Percentiles rank a stretch among this genome's conserved stretches.
phyloP scores from a whole-genome alignment of 371 early-diverging fungal genomes.

The Rhizopus stolonifer region DNA sequence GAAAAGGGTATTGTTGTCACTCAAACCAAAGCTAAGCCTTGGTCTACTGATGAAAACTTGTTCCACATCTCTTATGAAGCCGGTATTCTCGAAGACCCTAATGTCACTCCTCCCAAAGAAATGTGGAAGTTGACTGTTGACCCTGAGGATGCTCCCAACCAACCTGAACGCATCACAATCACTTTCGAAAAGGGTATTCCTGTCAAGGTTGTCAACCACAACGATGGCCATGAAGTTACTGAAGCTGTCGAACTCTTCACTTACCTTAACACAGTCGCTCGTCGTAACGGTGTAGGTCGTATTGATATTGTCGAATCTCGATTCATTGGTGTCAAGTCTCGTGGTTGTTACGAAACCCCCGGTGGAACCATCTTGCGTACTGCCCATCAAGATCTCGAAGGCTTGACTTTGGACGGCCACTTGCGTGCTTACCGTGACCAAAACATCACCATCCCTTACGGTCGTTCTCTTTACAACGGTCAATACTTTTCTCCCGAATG shows the following conservation, averaged over 20 bases:
- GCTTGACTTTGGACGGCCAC: conserved; percentile 92
- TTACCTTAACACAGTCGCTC: conserved; percentile 92
- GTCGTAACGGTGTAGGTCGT: conserved; percentile 96
- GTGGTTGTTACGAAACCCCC: conserved; percentile 98
- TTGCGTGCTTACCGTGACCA: conserved; percentile 89
- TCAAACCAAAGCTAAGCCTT: conserved; percentile 95
- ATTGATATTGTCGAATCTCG: conserved; percentile 98
- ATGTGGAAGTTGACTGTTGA: conserved; percentile 98
- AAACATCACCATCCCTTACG: conserved; percentile 76
- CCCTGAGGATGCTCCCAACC: conserved; percentile 93
- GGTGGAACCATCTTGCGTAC: conserved; percentile 93
- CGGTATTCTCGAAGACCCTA: conserved; percentile 94
- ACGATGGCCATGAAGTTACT: conserved; percentile 65
- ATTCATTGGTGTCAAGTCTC: conserved; percentile 97
- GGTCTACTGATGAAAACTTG: conserved; percentile 98
- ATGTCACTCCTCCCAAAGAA: conserved; percentile 90
- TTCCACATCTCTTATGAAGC: conserved; percentile 98
- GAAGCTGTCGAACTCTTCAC: conserved; percentile 86
- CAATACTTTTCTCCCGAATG: conserved; percentile 96
- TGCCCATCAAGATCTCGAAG: conserved; percentile 95
- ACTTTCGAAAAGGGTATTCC: conserved; percentile 89
- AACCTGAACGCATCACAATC: conserved; percentile 92
- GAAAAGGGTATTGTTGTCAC: conserved; percentile 91
- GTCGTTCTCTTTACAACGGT: conserved; percentile 88
- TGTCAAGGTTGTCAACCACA: conserved; percentile 81